A percentile compares a stretch with the other conserved stretches of the same genome.
Evolutionary conservation across 1,284 basidiomycete genomes (phyloP).

Genomic region (Porogramme epimiltina): DNA sequence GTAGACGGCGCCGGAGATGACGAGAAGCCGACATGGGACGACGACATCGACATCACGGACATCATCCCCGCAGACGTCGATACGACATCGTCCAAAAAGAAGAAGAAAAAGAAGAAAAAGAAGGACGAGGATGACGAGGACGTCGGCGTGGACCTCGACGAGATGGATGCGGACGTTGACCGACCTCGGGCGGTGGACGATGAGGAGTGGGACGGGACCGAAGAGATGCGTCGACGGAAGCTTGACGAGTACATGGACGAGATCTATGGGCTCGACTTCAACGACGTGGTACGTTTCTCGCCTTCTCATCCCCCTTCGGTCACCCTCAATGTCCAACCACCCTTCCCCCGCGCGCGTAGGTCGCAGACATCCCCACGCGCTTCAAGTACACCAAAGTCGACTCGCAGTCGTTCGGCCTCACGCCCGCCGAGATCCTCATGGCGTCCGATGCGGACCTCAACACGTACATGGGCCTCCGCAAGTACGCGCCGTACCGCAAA

Average conservation of each 20-base stretch:
- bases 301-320: slow-evolving; percentile 4
- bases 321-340: background rate
- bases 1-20: slow-evolving; percentile 43
- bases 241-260: slow-evolving; percentile 90
- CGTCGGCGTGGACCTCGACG: slow-evolving; percentile 61
- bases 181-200: slow-evolving; percentile 39
- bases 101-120: slow-evolving; percentile 45
- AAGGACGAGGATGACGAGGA: slow-evolving; percentile 40
- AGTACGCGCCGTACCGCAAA: slow-evolving; percentile 86
- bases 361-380: slow-evolving; percentile 88
- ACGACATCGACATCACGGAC: slow-evolving; percentile 83
- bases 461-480: slow-evolving; percentile 86
- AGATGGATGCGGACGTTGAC: slow-evolving; percentile 74
- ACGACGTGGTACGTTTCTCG: slow-evolving; percentile 78
- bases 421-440: slow-evolving; percentile 87
- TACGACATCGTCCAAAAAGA: slow-evolving; percentile 55
- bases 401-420: slow-evolving; percentile 72
- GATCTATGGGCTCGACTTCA: slow-evolving; percentile 90
- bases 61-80: slow-evolving; percentile 53
- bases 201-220: slow-evolving; percentile 80
- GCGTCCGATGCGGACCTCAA: slow-evolving; percentile 95
- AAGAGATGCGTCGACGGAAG: slow-evolving; percentile 82
- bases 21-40: slow-evolving; percentile 77
- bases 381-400: slow-evolving; percentile 89
- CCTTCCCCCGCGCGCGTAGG: slow-evolving; percentile 44